A percentile compares a stretch with the other conserved stretches of the same genome.
Conservation (phyloP, 352 stramenopile genomes). For the Globisporangium mamillatum region DNA sequence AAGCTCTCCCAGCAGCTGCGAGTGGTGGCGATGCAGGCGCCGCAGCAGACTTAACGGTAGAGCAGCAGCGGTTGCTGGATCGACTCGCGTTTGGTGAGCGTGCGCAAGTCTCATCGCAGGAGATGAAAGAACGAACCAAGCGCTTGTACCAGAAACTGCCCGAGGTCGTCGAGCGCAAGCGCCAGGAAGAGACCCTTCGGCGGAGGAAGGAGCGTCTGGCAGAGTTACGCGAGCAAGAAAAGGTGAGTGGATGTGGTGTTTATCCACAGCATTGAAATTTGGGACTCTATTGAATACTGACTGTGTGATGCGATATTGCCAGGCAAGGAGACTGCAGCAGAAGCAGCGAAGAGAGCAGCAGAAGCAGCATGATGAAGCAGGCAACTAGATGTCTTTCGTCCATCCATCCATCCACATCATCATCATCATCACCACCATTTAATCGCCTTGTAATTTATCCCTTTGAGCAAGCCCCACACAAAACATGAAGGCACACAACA, state of each 20-base stretch:
- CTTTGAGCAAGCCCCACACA: background rate
- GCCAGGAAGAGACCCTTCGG: constrained; percentile 67
- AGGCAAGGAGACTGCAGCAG: constrained; percentile 53
- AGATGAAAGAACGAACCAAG: constrained; percentile 68
- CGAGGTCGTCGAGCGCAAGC: constrained; percentile 69
- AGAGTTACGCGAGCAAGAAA: constrained; percentile 69
- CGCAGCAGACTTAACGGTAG: constrained; percentile 1
- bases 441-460: background rate
- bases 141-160: constrained; percentile 68
- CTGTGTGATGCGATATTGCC: constrained; percentile 5
- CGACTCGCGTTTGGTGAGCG: constrained; percentile 51
- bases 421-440: background rate
- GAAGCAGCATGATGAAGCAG: constrained; percentile 1
- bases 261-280: background rate
- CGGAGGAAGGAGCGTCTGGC: constrained; percentile 59
- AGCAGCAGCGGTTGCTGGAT: constrained; percentile 35
- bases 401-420: background rate
- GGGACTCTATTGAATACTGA: background rate
- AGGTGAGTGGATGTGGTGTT: constrained; percentile 26
- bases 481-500: background rate
- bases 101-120: constrained; percentile 49
- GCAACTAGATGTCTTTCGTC: background rate
- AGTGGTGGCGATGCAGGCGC: background rate
- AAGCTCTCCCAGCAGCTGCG: background rate
- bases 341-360: constrained; percentile 47